Evolutionary conservation across 2,329 filamentous ascomycete species (phyloP).

Genomic region (Clonostachys rosea): DNA sequence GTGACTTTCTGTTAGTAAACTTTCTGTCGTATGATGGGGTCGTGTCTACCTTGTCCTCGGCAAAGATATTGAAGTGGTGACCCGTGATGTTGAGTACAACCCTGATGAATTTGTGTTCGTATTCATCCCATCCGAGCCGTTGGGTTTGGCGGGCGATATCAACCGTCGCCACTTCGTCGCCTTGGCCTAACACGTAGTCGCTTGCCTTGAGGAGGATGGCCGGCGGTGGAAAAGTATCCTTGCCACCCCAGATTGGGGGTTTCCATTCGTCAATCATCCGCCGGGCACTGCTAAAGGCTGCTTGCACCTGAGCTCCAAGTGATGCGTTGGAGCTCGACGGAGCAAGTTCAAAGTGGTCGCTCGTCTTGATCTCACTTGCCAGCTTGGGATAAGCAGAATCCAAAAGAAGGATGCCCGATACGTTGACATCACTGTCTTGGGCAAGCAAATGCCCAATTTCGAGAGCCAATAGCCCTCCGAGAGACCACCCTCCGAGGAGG

Average conservation of each 20-base stretch:
- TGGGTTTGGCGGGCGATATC: constrained; percentile 36
- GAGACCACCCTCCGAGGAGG: constrained; percentile 50
- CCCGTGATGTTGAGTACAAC: constrained; percentile 43
- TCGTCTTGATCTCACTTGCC: background rate
- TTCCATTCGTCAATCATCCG: constrained; percentile 34
- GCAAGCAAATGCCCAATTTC: constrained; percentile 41
- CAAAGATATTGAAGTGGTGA: constrained; percentile 46
- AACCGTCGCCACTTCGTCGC: constrained; percentile 21
- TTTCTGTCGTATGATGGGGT: background rate
- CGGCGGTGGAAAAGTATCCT: constrained; percentile 20
- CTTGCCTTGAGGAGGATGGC: constrained; percentile 39
- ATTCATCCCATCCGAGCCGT: constrained; percentile 43
- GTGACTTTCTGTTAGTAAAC: background rate
- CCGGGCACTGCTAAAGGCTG: constrained; percentile 35
- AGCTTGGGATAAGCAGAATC: constrained; percentile 38
- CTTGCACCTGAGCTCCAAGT: constrained; percentile 25
- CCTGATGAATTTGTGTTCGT: constrained; percentile 36
- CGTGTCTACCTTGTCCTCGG: constrained; percentile 14
- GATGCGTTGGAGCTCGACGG: constrained; percentile 20
- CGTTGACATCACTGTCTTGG: constrained; percentile 24
- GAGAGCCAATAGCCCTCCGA: constrained; percentile 46
- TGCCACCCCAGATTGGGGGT: constrained; percentile 28
- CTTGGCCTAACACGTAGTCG: constrained; percentile 26
- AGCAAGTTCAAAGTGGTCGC: constrained; percentile 4
- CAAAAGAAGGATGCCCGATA: constrained; percentile 47